Evolutionary conservation across 1,284 basidiomycete genomes (phyloP).

Genomic region (Ustilago xerochloae): DNA sequence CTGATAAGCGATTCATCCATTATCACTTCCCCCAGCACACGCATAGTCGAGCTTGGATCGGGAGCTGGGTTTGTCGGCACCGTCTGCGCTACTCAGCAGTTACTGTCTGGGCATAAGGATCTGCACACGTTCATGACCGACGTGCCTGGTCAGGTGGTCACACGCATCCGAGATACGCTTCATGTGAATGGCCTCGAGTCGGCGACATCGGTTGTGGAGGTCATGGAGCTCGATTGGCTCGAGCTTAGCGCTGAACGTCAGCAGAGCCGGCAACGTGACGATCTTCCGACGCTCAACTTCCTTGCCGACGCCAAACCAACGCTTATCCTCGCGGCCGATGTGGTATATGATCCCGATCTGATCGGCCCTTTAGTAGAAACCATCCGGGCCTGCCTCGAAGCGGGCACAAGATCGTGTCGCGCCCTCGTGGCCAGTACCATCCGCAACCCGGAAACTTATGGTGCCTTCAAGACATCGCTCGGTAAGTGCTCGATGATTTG

Average conservation of each 20-base stretch:
- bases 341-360: slow-evolving; percentile 51
- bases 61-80: slow-evolving; percentile 51
- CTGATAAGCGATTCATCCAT: slow-evolving; percentile 25
- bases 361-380: slow-evolving; percentile 42
- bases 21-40: slow-evolving; percentile 18
- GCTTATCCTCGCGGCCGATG: slow-evolving; percentile 49
- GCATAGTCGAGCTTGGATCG: slow-evolving; percentile 51
- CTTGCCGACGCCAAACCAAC: slow-evolving; percentile 34
- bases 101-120: neutral
- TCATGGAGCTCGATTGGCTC: slow-evolving; percentile 47
- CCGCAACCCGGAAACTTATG: slow-evolving; percentile 42
- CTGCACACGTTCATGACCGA: slow-evolving; percentile 40
- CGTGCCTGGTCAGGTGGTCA: slow-evolving; percentile 42
- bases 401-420: slow-evolving; percentile 15
- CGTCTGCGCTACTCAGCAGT: slow-evolving; percentile 31
- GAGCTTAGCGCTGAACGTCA: slow-evolving; percentile 39
- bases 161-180: slow-evolving; percentile 30
- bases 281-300: slow-evolving; percentile 37
- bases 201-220: slow-evolving; percentile 1
- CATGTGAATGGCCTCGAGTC: slow-evolving; percentile 24
- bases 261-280: slow-evolving; percentile 41
- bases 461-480: slow-evolving; percentile 29
- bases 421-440: slow-evolving; percentile 49
- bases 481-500: slow-evolving; percentile 13
- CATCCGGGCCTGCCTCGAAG: slow-evolving; percentile 30